Percentiles rank a stretch among this genome's conserved stretches.
These are phyloP conservation scores for Teratosphaeria epicoccoides DNA, from an alignment of 2,329 filamentous ascomycete genomes.

Conservation along the genomic window DNA sequence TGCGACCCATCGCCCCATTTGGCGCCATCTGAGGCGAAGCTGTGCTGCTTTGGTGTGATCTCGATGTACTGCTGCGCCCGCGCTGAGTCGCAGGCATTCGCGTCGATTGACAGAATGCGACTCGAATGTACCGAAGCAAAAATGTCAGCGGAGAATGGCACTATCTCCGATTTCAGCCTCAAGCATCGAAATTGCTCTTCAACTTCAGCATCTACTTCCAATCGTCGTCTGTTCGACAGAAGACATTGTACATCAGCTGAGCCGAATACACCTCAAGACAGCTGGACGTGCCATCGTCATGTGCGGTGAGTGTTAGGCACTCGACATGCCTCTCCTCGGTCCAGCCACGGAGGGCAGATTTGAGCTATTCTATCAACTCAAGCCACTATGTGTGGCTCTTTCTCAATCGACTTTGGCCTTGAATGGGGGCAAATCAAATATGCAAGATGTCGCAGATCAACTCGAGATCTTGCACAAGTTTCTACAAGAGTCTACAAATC, in stretches of 20 bases:
- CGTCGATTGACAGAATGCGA: neutral
- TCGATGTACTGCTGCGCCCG: no score
- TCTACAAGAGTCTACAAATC: constrained; percentile 24
- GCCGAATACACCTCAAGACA: neutral
- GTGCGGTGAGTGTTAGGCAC: neutral
- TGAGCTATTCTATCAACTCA: constrained; percentile 41
- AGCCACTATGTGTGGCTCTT: constrained; percentile 48
- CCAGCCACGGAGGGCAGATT: constrained; percentile 24
- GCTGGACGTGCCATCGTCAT: neutral
- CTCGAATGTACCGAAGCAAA: neutral
- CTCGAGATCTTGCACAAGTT: constrained; percentile 37
- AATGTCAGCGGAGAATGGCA: neutral
- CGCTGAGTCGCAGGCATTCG: no score
- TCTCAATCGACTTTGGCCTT: constrained; percentile 44
- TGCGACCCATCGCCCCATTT: constrained; percentile 22
- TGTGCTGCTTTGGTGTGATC: neutral
- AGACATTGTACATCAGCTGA: neutral
- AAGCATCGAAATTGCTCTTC: neutral
- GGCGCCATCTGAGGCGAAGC: constrained; percentile 17
- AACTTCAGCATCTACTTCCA: neutral
- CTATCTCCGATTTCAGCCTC: neutral
- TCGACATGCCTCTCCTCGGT: constrained; percentile 10
- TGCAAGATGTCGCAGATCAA: constrained; percentile 37
- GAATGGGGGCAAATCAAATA: constrained; percentile 34
- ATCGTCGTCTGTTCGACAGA: no score